Evolutionary conservation across 176 grass and related monocot species (phyloP).

Genomic region (Triticum aestivum): DNA sequence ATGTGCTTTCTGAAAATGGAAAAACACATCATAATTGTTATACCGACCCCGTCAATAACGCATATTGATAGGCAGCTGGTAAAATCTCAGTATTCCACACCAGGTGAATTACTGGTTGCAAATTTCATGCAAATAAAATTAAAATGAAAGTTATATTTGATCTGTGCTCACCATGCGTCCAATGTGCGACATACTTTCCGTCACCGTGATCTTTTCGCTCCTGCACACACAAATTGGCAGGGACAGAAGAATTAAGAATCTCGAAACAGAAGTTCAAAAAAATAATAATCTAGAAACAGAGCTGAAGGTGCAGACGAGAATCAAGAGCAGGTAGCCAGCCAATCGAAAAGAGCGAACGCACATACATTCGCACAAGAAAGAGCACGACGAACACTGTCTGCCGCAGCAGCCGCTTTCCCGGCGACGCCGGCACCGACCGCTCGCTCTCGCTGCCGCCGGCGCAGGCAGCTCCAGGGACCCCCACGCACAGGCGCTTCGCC

Average conservation of each 20-base stretch:
- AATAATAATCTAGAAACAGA: background rate
- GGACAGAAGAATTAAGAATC: background rate
- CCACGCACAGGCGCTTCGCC: background rate
- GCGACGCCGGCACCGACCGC: background rate
- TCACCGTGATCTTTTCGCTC: background rate
- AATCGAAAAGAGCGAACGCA: too few relatives aligned
- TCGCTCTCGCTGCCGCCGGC: background rate
- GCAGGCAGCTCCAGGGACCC: background rate
- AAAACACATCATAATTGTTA: too few relatives aligned
- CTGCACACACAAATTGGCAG: background rate
- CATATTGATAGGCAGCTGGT: background rate
- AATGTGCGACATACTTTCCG: background rate
- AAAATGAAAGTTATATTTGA: background rate
- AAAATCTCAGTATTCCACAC: background rate
- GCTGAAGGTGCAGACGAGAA: background rate
- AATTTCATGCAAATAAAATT: background rate
- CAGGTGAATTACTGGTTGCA: background rate
- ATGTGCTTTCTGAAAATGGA: too few relatives aligned
- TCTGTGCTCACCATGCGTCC: background rate
- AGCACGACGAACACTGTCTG: background rate
- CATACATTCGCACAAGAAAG: background rate
- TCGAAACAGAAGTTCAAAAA: background rate
- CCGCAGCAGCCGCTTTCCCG: background rate
- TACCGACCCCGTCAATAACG: too few relatives aligned
- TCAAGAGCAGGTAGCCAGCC: too few relatives aligned